phyloP scores from a whole-genome alignment of 2,329 filamentous ascomycete species.

The Botrytis tulipae region DNA sequence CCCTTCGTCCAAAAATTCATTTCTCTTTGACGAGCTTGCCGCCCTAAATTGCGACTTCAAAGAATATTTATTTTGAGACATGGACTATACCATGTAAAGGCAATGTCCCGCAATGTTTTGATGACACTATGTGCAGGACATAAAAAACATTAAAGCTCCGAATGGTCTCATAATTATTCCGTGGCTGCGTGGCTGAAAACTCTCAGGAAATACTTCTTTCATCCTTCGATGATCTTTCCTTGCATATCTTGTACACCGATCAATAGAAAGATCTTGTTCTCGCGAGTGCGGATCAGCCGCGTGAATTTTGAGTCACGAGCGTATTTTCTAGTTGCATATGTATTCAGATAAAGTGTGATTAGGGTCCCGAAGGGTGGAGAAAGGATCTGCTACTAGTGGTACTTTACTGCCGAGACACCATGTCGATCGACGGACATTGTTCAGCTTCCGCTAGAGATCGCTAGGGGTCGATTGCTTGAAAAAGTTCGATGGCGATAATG shows the following conservation, averaged over 20 bases:
- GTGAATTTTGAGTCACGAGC: background rate
- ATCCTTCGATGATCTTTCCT: constrained; percentile 4
- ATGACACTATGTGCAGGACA: background rate
- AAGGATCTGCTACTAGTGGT: background rate
- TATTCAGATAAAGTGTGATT: background rate
- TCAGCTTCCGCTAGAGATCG: background rate
- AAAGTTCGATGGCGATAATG: background rate
- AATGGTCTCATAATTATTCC: background rate
- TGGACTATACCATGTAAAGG: background rate
- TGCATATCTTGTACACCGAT: constrained; percentile 2
- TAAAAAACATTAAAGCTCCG: background rate
- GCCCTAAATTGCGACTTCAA: background rate
- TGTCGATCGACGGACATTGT: background rate
- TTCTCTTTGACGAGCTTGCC: background rate
- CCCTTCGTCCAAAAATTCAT: background rate
- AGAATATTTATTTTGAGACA: background rate
- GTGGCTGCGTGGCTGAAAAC: constrained; percentile 1
- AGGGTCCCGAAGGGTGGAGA: background rate
- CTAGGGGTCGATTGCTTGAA: background rate
- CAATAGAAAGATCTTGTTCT: background rate
- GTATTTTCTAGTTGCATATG: constrained; percentile 14
- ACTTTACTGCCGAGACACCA: constrained; percentile 5
- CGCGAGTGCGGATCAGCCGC: constrained; percentile 1
- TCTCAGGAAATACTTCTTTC: background rate
- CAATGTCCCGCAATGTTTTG: background rate